Percentiles rank a stretch among this genome's conserved stretches.
Conservation (phyloP, 352 stramenopile genomes). For the Sclerospora graminicola region DNA sequence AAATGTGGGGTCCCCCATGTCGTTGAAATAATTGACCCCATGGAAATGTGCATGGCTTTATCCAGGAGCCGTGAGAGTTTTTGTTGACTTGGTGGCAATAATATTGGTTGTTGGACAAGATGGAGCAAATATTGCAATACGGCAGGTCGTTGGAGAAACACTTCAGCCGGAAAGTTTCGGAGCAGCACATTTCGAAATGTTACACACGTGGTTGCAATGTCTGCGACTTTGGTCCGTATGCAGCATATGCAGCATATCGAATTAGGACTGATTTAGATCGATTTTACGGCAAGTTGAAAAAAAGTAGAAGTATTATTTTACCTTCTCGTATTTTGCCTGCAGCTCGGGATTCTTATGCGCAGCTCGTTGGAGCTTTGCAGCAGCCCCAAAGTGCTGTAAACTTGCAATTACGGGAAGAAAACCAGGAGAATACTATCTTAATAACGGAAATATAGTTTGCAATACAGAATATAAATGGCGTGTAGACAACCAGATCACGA, state of each 20-base stretch:
- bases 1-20: conserved; percentile 31
- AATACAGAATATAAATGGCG: no score
- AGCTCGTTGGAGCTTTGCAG: conserved; percentile 27
- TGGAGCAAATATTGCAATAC: conserved; percentile 53
- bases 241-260: conserved; percentile 13
- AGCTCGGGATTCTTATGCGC: conserved; percentile 25
- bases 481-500: no score
- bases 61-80: neutral
- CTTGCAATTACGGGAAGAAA: conserved; percentile 27
- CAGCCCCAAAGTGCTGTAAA: conserved; percentile 27
- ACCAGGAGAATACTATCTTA: no score
- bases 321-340: conserved; percentile 33
- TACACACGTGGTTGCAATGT: conserved; percentile 43
- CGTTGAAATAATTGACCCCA: conserved; percentile 75
- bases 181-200: conserved; percentile 45
- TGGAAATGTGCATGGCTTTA: conserved; percentile 18
- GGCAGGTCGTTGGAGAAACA: conserved; percentile 56
- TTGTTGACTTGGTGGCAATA: conserved; percentile 3
- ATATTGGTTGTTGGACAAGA: conserved; percentile 51
- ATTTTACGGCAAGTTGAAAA: no score
- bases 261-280: no score
- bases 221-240: conserved; percentile 25
- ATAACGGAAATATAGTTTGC: no score
- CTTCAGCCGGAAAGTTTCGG: conserved; percentile 49
- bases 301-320: no score